phyloP scores from a whole-genome alignment of 2,329 filamentous ascomycete species.

The Fusarium ambrosium region DNA sequence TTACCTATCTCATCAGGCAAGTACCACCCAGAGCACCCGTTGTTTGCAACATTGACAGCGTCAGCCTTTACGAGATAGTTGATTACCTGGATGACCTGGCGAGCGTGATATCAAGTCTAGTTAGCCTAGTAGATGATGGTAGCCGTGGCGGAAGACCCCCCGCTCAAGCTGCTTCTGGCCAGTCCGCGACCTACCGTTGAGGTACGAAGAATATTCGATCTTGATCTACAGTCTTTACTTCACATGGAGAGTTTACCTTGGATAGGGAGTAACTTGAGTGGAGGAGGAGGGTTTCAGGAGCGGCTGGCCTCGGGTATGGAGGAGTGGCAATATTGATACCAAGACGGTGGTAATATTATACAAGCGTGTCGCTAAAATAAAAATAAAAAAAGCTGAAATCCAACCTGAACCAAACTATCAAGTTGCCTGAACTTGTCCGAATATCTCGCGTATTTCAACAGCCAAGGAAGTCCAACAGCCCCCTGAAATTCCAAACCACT shows the following conservation, averaged over 20 bases:
- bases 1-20: not conserved
- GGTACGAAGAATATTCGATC: not conserved
- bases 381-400: too few species aligned
- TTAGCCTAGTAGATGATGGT: not conserved
- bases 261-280: not conserved
- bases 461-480: not conserved
- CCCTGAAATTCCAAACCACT: not conserved
- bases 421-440: not conserved
- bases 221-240: not conserved
- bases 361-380: not conserved
- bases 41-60: not conserved
- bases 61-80: not conserved
- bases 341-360: not conserved
- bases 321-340: not conserved
- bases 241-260: not conserved
- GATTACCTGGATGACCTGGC: not conserved
- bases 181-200: not conserved
- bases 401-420: not conserved
- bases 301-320: not conserved
- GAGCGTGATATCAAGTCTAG: not conserved
- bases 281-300: not conserved
- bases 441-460: not conserved
- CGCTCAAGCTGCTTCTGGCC: not conserved
- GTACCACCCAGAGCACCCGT: not conserved
- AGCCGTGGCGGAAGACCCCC: not conserved